Evolutionary conservation across 1,284 basidiomycete species (phyloP).

Genomic region (Boletus smithii): DNA sequence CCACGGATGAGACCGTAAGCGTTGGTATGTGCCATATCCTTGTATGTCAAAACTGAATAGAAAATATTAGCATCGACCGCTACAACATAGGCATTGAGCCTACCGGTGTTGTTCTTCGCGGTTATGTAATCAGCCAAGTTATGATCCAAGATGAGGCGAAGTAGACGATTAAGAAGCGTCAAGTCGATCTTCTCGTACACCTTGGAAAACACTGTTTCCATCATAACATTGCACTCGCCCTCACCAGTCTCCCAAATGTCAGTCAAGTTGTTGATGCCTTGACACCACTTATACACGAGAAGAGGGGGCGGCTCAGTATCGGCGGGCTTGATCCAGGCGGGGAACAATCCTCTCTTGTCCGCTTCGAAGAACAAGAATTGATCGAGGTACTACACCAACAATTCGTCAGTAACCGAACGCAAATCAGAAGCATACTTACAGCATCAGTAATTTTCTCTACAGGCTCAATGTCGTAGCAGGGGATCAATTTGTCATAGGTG

Average conservation of each 20-base stretch:
- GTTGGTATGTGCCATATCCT: conserved; percentile 92
- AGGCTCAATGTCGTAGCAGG: conserved; percentile 96
- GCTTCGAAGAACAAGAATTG: conserved; percentile 89
- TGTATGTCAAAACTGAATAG: conserved; percentile 76
- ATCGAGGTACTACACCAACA: conserved; percentile 68
- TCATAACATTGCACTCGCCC: conserved; percentile 94
- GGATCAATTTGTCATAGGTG: conserved; percentile 96
- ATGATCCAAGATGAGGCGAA: conserved; percentile 93
- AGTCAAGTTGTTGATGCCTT: conserved; percentile 89
- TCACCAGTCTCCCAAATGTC: conserved; percentile 97
- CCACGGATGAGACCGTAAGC: conserved; percentile 92
- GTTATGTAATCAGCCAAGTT: conserved; percentile 98
- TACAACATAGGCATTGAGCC: conserved; percentile 12
- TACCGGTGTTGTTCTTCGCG: conserved; percentile 91
- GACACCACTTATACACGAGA: conserved; percentile 96
- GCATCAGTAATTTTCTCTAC: conserved; percentile 99
- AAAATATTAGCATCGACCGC: conserved; percentile 1
- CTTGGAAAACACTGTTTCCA: conserved; percentile 95
- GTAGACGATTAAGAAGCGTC: conserved; percentile 87
- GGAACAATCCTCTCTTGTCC: conserved; percentile 96
- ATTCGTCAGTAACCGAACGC: conserved; percentile 16
- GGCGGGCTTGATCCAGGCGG: conserved; percentile 95
- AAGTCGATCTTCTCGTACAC: conserved; percentile 98
- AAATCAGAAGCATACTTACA: conserved; percentile 40
- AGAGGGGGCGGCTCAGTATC: conserved; percentile 95